phyloP scores from a whole-genome alignment of 371 early-diverging fungal species.

The Syncephalastrum monosporum region DNA sequence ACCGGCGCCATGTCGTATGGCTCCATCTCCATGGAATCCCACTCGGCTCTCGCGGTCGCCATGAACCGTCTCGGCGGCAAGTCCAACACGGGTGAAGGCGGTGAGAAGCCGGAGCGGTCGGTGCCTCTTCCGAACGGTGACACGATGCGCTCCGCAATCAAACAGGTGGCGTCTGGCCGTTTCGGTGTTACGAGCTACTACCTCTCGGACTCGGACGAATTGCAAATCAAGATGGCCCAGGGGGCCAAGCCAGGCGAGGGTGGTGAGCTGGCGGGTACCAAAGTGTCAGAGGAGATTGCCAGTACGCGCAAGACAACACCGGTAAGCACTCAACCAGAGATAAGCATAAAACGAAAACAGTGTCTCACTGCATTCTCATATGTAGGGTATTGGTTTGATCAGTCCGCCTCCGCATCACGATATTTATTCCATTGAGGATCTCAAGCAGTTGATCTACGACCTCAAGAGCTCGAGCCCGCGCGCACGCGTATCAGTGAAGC shows the following conservation, averaged over 20 bases:
- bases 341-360: not conserved
- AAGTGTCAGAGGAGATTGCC: slow-evolving; percentile 90
- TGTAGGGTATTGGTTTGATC: slow-evolving; percentile 87
- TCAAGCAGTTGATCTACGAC: slow-evolving; percentile 97
- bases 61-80: slow-evolving; percentile 96
- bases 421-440: slow-evolving; percentile 96
- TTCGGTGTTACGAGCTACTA: slow-evolving; percentile 97
- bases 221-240: slow-evolving; percentile 99
- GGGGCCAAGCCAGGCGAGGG: slow-evolving; percentile 99
- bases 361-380: not conserved
- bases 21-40: slow-evolving; percentile 93
- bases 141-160: slow-evolving; percentile 90
- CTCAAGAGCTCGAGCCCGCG: slow-evolving; percentile 90
- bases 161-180: slow-evolving; percentile 97
- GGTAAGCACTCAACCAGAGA: slow-evolving; percentile 1
- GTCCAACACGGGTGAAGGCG: slow-evolving; percentile 98
- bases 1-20: slow-evolving; percentile 99
- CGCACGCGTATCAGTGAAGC: slow-evolving; percentile 93
- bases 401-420: slow-evolving; percentile 98
- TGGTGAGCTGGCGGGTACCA: slow-evolving; percentile 77
- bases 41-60: slow-evolving; percentile 88
- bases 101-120: slow-evolving; percentile 91
- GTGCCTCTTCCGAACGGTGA: slow-evolving; percentile 66
- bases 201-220: slow-evolving; percentile 89
- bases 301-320: slow-evolving; percentile 93